Percentiles rank a stretch among this genome's conserved stretches.
Conservation (phyloP, 2,329 filamentous ascomycete species). For the Arthrobotrys iridis region DNA sequence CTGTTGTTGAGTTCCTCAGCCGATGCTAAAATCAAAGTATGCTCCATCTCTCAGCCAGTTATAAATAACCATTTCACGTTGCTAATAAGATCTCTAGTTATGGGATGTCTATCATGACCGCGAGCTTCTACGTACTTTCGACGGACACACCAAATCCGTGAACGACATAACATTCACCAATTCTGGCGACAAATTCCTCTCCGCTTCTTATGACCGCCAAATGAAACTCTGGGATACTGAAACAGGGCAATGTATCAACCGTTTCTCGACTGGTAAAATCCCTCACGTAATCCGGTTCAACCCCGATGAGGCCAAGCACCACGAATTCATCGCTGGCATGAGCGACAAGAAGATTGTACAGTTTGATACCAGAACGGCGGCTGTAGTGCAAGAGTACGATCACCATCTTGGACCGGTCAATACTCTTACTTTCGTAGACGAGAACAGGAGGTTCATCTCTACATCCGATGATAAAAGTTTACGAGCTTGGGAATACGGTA, state of each 20-base stretch:
- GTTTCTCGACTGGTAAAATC: slow-evolving; percentile 92
- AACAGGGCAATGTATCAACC: slow-evolving; percentile 84
- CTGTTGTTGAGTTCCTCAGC: slow-evolving; percentile 88
- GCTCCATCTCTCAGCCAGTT: too few relatives aligned
- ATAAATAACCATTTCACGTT: background rate
- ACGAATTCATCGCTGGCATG: slow-evolving; percentile 96
- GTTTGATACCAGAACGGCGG: slow-evolving; percentile 84
- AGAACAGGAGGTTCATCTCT: slow-evolving; percentile 94
- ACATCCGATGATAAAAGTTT: slow-evolving; percentile 97
- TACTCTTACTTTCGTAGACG: slow-evolving; percentile 94
- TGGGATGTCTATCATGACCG: slow-evolving; percentile 93
- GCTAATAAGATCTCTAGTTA: slow-evolving; percentile 64
- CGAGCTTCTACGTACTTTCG: slow-evolving; percentile 89
- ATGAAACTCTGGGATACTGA: slow-evolving; percentile 99
- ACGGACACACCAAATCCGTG: slow-evolving; percentile 87
- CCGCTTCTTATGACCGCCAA: slow-evolving; percentile 89
- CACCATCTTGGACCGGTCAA: slow-evolving; percentile 98
- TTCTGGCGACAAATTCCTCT: slow-evolving; percentile 84
- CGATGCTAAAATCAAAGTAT: slow-evolving; percentile 80
- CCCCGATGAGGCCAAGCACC: slow-evolving; percentile 76
- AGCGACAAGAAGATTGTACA: slow-evolving; percentile 99
- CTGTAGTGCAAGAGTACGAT: slow-evolving; percentile 96
- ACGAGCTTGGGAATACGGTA: slow-evolving; percentile 97
- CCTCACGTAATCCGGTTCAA: slow-evolving; percentile 96
- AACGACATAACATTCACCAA: slow-evolving; percentile 89